These are phyloP conservation scores for Penicillium angulare DNA, from an alignment of 495 filamentous ascomycete species.

Conservation along the genomic window DNA sequence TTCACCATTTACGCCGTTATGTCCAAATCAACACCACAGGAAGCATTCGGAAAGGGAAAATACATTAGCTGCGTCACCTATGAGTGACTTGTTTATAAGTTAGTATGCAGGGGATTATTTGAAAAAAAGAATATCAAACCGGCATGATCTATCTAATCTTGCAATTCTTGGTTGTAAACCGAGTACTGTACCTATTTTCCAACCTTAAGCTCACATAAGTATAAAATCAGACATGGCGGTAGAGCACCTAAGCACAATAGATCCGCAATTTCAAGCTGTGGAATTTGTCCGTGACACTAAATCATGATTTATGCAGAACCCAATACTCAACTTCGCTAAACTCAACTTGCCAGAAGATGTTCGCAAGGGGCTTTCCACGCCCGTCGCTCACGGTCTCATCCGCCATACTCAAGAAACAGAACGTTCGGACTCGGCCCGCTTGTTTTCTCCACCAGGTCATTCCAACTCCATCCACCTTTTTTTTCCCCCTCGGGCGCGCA, in stretches of 20 bases:
- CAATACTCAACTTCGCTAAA: background rate
- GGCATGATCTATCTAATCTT: background rate
- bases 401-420: background rate
- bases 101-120: background rate
- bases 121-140: background rate
- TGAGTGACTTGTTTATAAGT: slow-evolving; percentile 18
- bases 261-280: no score
- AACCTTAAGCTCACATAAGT: background rate
- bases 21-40: slow-evolving; percentile 24
- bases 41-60: slow-evolving; percentile 19
- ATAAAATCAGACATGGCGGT: background rate
- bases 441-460: slow-evolving; percentile 27
- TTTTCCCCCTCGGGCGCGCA: background rate
- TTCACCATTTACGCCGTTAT: slow-evolving; percentile 27
- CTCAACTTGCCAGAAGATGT: background rate
- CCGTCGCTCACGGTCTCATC: background rate
- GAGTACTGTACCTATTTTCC: background rate
- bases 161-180: background rate
- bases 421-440: slow-evolving; percentile 9
- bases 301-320: no score
- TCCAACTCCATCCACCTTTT: slow-evolving; percentile 1
- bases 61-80: slow-evolving; percentile 21
- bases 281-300: no score
- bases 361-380: background rate
- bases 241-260: background rate